phyloP scores from a whole-genome alignment of 2,329 filamentous ascomycete species.

The Colletotrichum falcatum region DNA sequence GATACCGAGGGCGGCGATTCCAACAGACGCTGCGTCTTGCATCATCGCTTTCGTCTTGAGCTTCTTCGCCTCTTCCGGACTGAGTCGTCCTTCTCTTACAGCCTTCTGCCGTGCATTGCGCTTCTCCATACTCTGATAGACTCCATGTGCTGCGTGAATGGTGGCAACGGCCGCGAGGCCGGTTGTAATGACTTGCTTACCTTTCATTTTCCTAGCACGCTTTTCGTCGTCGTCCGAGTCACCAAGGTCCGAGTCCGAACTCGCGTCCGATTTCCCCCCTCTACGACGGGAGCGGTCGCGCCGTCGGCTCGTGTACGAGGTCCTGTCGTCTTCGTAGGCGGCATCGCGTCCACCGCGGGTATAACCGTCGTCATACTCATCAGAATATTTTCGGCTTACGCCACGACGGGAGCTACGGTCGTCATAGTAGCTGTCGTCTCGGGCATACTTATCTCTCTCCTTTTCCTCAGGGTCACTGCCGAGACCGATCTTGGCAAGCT shows the following conservation, averaged over 20 bases:
- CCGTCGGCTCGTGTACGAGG: slow-evolving; percentile 55
- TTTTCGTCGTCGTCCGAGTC: slow-evolving; percentile 70
- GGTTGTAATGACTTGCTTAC: slow-evolving; percentile 70
- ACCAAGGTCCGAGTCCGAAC: slow-evolving; percentile 66
- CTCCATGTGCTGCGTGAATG: slow-evolving; percentile 69
- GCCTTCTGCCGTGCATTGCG: slow-evolving; percentile 64
- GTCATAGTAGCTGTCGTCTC: slow-evolving; percentile 60
- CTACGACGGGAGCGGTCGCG: slow-evolving; percentile 51
- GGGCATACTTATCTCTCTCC: slow-evolving; percentile 50
- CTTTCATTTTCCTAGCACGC: slow-evolving; percentile 67
- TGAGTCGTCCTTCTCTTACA: slow-evolving; percentile 65
- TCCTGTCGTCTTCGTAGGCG: slow-evolving; percentile 61
- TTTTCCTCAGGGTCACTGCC: slow-evolving; percentile 61
- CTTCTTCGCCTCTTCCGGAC: slow-evolving; percentile 64
- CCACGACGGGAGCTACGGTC: slow-evolving; percentile 53
- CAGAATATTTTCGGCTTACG: slow-evolving; percentile 54
- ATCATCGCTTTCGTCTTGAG: slow-evolving; percentile 68
- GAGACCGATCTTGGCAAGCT: slow-evolving; percentile 71
- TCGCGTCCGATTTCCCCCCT: slow-evolving; percentile 59
- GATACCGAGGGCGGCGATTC: slow-evolving; percentile 68
- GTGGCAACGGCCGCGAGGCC: slow-evolving; percentile 69
- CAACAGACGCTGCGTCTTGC: slow-evolving; percentile 69
- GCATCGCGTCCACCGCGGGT: slow-evolving; percentile 54
- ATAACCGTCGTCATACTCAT: slow-evolving; percentile 61
- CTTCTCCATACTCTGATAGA: slow-evolving; percentile 70